phyloP scores from a whole-genome alignment of 1,139 yeast genomes.

The Hanseniaspora gamundiae region DNA sequence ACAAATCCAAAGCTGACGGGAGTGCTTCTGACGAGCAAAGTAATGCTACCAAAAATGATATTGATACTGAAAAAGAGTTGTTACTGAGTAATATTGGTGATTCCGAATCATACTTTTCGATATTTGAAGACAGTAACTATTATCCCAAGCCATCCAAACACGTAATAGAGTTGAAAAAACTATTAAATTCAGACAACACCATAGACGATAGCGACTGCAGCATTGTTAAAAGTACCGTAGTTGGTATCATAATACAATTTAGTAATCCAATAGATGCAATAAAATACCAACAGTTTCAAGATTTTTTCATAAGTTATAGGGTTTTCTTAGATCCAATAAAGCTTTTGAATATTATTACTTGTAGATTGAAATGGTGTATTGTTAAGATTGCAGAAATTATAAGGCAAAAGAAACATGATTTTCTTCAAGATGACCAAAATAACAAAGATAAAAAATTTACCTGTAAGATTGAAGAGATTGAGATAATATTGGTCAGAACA shows the following conservation, averaged over 20 bases:
- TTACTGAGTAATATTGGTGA: neutral
- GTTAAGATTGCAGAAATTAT: slow-evolving; percentile 23
- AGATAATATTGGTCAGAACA: slow-evolving; percentile 65
- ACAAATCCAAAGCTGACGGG: too few relatives aligned
- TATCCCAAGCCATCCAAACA: slow-evolving; percentile 7
- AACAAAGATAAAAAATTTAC: neutral
- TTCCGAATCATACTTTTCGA: neutral
- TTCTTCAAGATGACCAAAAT: slow-evolving; percentile 8
- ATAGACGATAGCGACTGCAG: slow-evolving; percentile 19
- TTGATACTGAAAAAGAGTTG: neutral
- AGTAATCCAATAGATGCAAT: slow-evolving; percentile 63
- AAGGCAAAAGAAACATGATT: neutral
- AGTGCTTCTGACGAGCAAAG: too few relatives aligned
- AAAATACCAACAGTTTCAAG: slow-evolving; percentile 68
- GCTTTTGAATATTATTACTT: slow-evolving; percentile 47
- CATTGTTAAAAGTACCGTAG: slow-evolving; percentile 23
- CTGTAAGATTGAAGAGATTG: slow-evolving; percentile 11
- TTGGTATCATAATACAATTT: slow-evolving; percentile 56
- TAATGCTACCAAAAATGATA: neutral
- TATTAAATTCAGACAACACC: neutral
- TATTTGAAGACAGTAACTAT: slow-evolving; percentile 6
- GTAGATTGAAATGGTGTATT: slow-evolving; percentile 67
- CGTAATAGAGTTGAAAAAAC: slow-evolving; percentile 4
- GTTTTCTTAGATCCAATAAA: slow-evolving; percentile 48
- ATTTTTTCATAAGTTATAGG: slow-evolving; percentile 77